phyloP scores from a whole-genome alignment of 768 basidiomycete species.

The Pulveroboletus sp. region DNA sequence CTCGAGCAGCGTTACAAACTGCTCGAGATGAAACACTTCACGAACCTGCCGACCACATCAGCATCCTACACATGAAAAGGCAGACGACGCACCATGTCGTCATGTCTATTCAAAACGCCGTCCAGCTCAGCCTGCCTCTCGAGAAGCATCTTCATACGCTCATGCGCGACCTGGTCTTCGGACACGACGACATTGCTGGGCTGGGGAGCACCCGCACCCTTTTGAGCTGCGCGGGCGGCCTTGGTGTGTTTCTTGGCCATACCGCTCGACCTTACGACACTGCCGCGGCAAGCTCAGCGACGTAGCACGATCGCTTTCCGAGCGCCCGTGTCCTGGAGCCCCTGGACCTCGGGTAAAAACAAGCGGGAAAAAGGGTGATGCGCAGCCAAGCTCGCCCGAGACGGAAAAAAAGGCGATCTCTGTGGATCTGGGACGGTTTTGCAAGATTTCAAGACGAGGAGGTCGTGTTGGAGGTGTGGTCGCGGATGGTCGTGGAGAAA shows the following conservation, averaged over 20 bases:
- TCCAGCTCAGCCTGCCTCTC: conserved; percentile 61
- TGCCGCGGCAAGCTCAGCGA: neutral
- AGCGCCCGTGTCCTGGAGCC: neutral
- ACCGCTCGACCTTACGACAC: conserved; percentile 3
- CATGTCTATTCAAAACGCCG: conserved; percentile 61
- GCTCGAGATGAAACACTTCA: conserved; percentile 86
- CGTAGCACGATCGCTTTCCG: neutral
- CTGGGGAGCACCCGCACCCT: neutral
- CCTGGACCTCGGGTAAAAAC: neutral
- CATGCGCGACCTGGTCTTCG: conserved; percentile 28
- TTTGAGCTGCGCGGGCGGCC: neutral
- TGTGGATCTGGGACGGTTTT: conserved; percentile 62
- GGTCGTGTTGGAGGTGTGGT: neutral
- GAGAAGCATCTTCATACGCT: conserved; percentile 48
- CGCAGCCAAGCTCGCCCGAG: neutral
- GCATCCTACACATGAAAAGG: neutral
- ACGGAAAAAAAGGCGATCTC: conserved; percentile 48
- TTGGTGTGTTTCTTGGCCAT: conserved; percentile 26
- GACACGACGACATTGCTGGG: conserved; percentile 5
- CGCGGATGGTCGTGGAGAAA: conserved; percentile 1
- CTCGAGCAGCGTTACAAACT: conserved; percentile 69
- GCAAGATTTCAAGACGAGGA: conserved; percentile 52
- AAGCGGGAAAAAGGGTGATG: conserved; percentile 2
- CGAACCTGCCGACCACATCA: conserved; percentile 51
- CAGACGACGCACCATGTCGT: conserved; percentile 59